Percentiles rank a stretch among this genome's conserved stretches.
Conservation (phyloP, 2,329 filamentous ascomycete genomes). For the Cryphonectria nitschkei region DNA sequence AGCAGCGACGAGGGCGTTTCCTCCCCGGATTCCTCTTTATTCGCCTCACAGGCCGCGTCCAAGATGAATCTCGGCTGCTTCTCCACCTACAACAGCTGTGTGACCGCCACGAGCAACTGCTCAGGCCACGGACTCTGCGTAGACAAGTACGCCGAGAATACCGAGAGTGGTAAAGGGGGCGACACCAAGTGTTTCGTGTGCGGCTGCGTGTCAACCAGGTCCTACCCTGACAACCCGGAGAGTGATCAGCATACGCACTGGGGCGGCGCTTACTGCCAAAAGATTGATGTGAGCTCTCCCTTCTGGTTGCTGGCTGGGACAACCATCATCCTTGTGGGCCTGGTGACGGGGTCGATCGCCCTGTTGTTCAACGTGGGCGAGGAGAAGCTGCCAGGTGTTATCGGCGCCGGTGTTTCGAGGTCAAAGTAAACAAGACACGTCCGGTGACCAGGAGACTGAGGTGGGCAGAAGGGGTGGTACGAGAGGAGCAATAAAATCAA, state of each 20-base stretch:
- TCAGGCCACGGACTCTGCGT: constrained; percentile 79
- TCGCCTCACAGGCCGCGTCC: constrained; percentile 42
- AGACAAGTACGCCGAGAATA: constrained; percentile 60
- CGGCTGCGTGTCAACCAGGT: constrained; percentile 66
- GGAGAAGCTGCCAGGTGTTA: constrained; percentile 88
- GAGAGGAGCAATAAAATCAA: neutral
- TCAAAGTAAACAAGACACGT: constrained; percentile 54
- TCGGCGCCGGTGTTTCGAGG: constrained; percentile 89
- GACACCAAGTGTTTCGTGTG: constrained; percentile 74
- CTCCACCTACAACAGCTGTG: constrained; percentile 68
- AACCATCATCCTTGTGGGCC: constrained; percentile 68
- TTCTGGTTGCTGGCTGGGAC: constrained; percentile 88
- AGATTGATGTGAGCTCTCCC: constrained; percentile 83
- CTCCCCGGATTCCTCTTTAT: constrained; percentile 36
- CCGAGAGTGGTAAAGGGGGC: constrained; percentile 44
- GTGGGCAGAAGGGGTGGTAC: neutral
- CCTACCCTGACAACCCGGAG: constrained; percentile 43
- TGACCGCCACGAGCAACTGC: constrained; percentile 74
- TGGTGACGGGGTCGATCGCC: constrained; percentile 72
- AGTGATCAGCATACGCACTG: constrained; percentile 59
- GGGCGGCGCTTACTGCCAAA: constrained; percentile 87
- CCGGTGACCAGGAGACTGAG: neutral
- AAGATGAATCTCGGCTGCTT: constrained; percentile 73
- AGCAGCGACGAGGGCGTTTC: constrained; percentile 29
- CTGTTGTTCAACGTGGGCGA: constrained; percentile 83